phyloP scores from a whole-genome alignment of 2,329 filamentous ascomycete genomes.

The Blastomyces emzantsi region DNA sequence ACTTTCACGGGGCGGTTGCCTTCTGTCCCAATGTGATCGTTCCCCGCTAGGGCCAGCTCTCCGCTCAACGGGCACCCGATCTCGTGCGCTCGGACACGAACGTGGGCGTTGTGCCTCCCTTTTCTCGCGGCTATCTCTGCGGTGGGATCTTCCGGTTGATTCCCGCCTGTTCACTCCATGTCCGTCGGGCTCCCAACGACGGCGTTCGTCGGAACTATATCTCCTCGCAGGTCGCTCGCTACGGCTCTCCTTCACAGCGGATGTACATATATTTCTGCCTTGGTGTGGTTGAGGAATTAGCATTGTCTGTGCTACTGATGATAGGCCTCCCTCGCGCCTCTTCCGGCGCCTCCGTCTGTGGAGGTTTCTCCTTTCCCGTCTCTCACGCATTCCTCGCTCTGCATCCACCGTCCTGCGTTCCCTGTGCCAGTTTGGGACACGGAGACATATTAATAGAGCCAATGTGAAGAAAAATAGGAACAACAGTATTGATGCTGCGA shows the following conservation, averaged over 20 bases:
- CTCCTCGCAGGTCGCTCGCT: background rate
- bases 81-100: background rate
- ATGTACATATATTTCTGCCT: background rate
- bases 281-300: background rate
- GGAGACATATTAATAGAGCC: conserved; percentile 12
- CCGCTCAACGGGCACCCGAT: background rate
- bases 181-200: background rate
- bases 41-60: background rate
- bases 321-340: background rate
- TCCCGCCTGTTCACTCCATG: background rate
- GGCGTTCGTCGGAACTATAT: background rate
- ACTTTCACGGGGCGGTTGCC: background rate
- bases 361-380: background rate
- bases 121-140: background rate
- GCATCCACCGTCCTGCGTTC: background rate
- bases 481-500: conserved; percentile 21
- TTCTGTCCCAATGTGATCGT: background rate
- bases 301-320: background rate
- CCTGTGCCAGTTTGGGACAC: background rate
- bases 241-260: background rate
- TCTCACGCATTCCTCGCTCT: background rate
- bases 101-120: background rate
- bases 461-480: conserved; percentile 19
- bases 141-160: background rate
- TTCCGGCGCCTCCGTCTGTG: background rate